phyloP scores from a whole-genome alignment of 441 rosid species.

The Rhodomyrtus psidioides region DNA sequence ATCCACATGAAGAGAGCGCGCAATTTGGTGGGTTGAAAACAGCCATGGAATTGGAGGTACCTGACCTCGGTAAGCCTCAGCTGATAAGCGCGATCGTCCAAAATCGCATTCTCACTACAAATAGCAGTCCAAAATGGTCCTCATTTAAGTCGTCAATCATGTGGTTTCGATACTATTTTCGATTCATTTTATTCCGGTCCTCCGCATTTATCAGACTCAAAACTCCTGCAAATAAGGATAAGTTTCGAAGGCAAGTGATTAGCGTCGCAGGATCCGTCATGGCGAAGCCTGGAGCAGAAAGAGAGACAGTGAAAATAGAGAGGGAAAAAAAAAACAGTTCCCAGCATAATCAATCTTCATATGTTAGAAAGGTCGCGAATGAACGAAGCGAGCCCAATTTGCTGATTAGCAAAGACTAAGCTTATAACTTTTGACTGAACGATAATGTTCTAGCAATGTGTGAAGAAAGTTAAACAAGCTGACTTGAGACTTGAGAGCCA shows the following conservation, averaged over 20 bases:
- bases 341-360: not conserved
- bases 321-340: too few species aligned
- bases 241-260: not conserved
- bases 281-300: not conserved
- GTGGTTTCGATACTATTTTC: too few species aligned
- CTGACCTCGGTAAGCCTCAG: too few species aligned
- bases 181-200: too few species aligned
- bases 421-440: not conserved
- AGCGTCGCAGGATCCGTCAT: rapidly evolving
- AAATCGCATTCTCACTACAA: too few species aligned
- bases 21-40: not conserved
- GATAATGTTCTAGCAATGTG: not conserved
- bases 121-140: not conserved
- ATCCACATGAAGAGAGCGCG: too few species aligned
- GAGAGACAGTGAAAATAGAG: not conserved
- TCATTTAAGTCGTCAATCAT: not conserved
- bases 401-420: not conserved
- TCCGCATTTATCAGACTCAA: too few species aligned
- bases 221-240: not conserved
- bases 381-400: not conserved
- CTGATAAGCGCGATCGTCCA: not conserved
- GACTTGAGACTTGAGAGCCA: not conserved
- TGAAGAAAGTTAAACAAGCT: not conserved
- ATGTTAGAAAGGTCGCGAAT: not conserved
- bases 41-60: too few species aligned